Conservation (phyloP, 192 early-diverging fungal species). For the Phlyctochytrium bullatum region DNA sequence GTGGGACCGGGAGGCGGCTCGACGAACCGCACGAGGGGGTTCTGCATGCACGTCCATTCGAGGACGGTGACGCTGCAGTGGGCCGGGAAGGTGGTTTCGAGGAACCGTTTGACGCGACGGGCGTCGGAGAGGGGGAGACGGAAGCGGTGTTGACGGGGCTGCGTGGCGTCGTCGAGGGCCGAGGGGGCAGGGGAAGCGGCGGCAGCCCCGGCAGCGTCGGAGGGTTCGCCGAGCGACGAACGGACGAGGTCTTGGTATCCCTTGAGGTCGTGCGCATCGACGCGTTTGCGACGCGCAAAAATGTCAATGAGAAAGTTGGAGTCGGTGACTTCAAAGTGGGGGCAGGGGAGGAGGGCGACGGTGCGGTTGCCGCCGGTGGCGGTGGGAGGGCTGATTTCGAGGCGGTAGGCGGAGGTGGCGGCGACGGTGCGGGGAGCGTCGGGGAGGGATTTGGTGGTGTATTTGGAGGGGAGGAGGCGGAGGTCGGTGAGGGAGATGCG, state of each 20-base stretch:
- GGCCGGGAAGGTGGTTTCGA: background rate
- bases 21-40: background rate
- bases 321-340: background rate
- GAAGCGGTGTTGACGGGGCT: too few species aligned
- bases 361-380: background rate
- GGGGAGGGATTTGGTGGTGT: too few species aligned
- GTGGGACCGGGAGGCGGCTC: too few species aligned
- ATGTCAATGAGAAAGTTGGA: background rate
- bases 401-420: background rate
- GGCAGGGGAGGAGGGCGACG: background rate
- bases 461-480: background rate
- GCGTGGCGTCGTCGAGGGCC: too few species aligned
- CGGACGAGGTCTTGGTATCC: background rate
- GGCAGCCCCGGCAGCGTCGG: too few species aligned
- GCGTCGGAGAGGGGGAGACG: background rate
- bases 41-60: constrained; percentile 1
- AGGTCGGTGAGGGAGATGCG: background rate
- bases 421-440: too few species aligned
- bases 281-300: background rate
- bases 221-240: background rate
- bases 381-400: background rate
- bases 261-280: background rate
- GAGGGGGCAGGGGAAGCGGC: too few species aligned
- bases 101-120: background rate
- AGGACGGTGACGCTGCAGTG: background rate